Evolutionary conservation across 192 early-diverging fungal genomes (phyloP).

Genomic region (Coemansia sp.): DNA sequence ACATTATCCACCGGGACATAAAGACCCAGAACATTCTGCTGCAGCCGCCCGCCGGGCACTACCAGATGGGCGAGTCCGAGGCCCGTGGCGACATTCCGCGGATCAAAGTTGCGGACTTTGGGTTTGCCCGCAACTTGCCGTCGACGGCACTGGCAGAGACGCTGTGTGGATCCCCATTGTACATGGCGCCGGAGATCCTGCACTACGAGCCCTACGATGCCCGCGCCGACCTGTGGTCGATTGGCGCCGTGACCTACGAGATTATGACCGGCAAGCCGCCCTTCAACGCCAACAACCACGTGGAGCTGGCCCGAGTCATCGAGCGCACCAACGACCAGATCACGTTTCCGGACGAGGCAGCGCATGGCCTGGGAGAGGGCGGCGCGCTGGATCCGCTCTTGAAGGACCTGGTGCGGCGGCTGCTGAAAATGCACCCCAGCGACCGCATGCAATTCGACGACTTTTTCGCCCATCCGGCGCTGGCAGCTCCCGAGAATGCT

Average conservation of each 20-base stretch:
- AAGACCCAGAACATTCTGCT: slow-evolving; percentile 95
- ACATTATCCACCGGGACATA: slow-evolving; percentile 94
- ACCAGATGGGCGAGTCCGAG: slow-evolving; percentile 48
- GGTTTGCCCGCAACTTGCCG: slow-evolving; percentile 89
- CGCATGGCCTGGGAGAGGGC: neutral
- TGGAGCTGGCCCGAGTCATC: slow-evolving; percentile 89
- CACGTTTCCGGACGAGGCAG: slow-evolving; percentile 74
- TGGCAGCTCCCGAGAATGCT: slow-evolving; percentile 19
- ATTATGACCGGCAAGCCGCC: slow-evolving; percentile 90
- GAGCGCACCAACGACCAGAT: slow-evolving; percentile 83
- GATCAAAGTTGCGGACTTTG: slow-evolving; percentile 96
- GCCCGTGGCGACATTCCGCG: slow-evolving; percentile 53
- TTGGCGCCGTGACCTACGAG: slow-evolving; percentile 93
- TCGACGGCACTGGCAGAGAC: slow-evolving; percentile 87
- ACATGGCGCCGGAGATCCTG: slow-evolving; percentile 90
- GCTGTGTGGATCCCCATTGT: slow-evolving; percentile 94
- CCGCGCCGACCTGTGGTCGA: slow-evolving; percentile 94
- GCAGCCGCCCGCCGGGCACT: slow-evolving; percentile 52
- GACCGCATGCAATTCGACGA: slow-evolving; percentile 93
- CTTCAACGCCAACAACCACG: slow-evolving; percentile 88
- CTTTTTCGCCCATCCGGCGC: slow-evolving; percentile 84
- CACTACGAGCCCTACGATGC: slow-evolving; percentile 92
- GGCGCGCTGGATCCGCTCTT: slow-evolving; percentile 29
- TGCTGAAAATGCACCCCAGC: slow-evolving; percentile 81
- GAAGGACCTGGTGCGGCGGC: slow-evolving; percentile 65